Conservation (phyloP, 1,284 basidiomycete genomes). For the Trichosporon asahii region DNA sequence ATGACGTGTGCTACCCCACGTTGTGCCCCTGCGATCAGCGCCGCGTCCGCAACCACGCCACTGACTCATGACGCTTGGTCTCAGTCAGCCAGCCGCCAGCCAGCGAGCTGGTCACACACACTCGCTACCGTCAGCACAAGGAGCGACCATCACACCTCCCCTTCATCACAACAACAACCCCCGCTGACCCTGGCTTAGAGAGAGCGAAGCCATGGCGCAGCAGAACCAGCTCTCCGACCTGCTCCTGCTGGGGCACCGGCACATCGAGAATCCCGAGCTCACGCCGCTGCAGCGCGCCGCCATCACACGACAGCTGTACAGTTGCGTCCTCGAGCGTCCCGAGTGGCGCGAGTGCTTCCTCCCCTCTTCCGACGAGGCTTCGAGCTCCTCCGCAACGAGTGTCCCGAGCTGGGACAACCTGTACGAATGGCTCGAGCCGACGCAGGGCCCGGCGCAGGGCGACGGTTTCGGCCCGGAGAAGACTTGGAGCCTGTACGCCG, state of each 20-base stretch:
- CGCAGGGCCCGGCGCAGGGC: not conserved
- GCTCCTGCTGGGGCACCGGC: slow-evolving; percentile 17
- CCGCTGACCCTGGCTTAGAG: not conserved
- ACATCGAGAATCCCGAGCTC: slow-evolving; percentile 23
- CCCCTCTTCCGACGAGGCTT: not conserved
- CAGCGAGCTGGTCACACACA: not conserved
- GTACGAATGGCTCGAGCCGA: slow-evolving; percentile 24
- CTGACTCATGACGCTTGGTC: not conserved
- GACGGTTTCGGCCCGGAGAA: slow-evolving; percentile 23
- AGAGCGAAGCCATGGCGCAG: slow-evolving; percentile 17
- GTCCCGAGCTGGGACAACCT: slow-evolving; percentile 26
- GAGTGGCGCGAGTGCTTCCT: slow-evolving; percentile 33
- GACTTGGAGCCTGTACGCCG: slow-evolving; percentile 21
- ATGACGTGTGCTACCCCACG: slow-evolving; percentile 23
- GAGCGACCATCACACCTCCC: not conserved
- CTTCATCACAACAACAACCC: not conserved
- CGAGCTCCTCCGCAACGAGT: not conserved
- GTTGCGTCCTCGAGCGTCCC: slow-evolving; percentile 32
- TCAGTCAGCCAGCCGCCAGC: not conserved
- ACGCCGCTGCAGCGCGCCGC: slow-evolving; percentile 27
- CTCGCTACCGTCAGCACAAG: not conserved
- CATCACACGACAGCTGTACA: slow-evolving; percentile 35
- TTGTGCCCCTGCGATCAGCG: not conserved
- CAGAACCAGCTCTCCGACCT: slow-evolving; percentile 19
- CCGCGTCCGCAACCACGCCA: not conserved